Percentiles rank a stretch among this genome's conserved stretches.
phyloP scores from a whole-genome alignment of 2,329 filamentous ascomycete species.

The Colletotrichum ledebouriae region DNA sequence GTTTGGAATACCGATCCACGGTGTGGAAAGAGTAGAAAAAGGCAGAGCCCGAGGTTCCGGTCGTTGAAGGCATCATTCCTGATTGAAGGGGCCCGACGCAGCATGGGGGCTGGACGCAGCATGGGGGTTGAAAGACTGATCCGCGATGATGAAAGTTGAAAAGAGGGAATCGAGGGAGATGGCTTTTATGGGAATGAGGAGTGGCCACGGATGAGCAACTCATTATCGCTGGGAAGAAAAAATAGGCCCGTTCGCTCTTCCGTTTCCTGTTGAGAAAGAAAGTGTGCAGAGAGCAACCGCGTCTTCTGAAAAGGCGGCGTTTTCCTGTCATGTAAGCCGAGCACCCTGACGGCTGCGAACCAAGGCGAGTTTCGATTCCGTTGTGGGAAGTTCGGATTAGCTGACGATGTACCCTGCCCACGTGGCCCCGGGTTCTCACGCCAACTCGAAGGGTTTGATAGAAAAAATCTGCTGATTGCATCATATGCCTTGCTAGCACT shows the following conservation, averaged over 20 bases:
- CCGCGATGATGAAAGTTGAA: slow-evolving; percentile 1
- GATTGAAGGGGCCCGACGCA: slow-evolving; percentile 23
- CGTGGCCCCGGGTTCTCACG: neutral
- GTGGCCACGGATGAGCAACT: neutral
- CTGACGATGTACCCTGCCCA: neutral
- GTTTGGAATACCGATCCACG: too few relatives aligned
- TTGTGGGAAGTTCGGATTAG: neutral
- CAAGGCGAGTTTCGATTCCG: neutral
- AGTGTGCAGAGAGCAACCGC: too few relatives aligned
- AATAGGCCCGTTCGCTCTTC: too few relatives aligned
- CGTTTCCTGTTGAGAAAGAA: too few relatives aligned
- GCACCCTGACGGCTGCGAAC: neutral
- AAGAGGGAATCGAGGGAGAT: neutral
- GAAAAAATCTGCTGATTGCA: too few relatives aligned
- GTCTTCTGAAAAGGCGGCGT: neutral
- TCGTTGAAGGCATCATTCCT: slow-evolving; percentile 8
- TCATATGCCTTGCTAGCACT: neutral
- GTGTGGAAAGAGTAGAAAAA: too few relatives aligned
- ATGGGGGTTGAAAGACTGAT: neutral
- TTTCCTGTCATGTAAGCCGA: neutral
- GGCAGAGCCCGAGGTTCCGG: neutral
- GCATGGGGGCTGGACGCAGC: neutral
- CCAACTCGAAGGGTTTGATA: neutral
- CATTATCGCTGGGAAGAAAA: neutral
- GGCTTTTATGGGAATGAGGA: neutral